These are phyloP conservation scores for Tricholoma flavovirens DNA, from an alignment of 768 basidiomycete genomes.

Conservation along the genomic window DNA sequence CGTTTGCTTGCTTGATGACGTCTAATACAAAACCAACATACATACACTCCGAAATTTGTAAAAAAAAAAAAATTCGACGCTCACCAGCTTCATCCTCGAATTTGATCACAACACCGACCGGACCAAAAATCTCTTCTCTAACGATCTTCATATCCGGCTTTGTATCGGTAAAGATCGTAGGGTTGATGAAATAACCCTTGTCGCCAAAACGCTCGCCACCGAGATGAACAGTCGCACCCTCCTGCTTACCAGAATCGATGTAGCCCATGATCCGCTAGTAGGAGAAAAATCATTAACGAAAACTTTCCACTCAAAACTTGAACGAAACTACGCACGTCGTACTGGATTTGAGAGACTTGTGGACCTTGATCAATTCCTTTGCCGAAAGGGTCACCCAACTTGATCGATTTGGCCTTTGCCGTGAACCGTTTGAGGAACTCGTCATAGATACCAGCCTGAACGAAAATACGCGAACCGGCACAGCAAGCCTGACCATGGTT, in stretches of 20 bases:
- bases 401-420: conserved; percentile 44
- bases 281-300: too few relatives aligned
- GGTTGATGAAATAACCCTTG: conserved; percentile 60
- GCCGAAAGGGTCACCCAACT: conserved; percentile 69
- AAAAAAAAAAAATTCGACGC: background rate
- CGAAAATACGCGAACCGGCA: conserved; percentile 82
- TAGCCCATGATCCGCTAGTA: conserved; percentile 67
- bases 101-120: conserved; percentile 4
- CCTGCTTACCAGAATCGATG: conserved; percentile 67
- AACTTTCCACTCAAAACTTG: background rate
- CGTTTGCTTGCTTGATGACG: conserved; percentile 72
- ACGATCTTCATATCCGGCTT: conserved; percentile 71
- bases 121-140: conserved; percentile 60
- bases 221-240: conserved; percentile 60
- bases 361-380: conserved; percentile 65
- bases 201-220: conserved; percentile 57
- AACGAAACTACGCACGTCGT: conserved; percentile 17
- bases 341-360: conserved; percentile 72
- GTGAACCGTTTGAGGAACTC: conserved; percentile 65
- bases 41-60: too few relatives aligned
- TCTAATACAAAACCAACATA: conserved; percentile 24
- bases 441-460: conserved; percentile 78
- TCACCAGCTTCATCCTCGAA: conserved; percentile 1
- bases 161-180: conserved; percentile 69
- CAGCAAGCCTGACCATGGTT: conserved; percentile 79